These are phyloP conservation scores for Ceratobasidium sp. DNA, from an alignment of 1,284 basidiomycete genomes.

Conservation along the genomic window DNA sequence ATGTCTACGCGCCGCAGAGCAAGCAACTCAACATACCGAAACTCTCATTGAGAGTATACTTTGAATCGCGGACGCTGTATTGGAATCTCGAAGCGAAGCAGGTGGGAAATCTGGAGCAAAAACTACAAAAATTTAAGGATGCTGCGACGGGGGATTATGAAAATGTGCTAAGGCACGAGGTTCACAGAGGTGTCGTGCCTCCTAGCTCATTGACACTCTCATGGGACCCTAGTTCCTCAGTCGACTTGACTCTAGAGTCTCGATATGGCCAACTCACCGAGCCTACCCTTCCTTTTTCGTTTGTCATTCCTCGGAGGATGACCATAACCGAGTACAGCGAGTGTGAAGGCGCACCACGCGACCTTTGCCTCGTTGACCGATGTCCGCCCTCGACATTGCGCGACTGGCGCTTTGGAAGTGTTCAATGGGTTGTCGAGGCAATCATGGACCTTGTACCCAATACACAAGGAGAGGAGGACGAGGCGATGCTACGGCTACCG, in stretches of 20 bases:
- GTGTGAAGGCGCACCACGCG: slow-evolving; percentile 2
- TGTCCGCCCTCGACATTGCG: slow-evolving; percentile 15
- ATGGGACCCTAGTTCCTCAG: neutral
- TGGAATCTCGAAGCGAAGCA: neutral
- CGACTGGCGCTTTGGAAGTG: neutral
- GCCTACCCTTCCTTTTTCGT: slow-evolving; percentile 17
- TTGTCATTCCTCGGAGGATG: slow-evolving; percentile 19
- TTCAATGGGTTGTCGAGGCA: slow-evolving; percentile 31
- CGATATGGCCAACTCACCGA: neutral
- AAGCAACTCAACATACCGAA: neutral
- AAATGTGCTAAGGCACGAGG: slow-evolving; percentile 19
- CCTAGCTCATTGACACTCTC: neutral
- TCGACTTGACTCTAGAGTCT: neutral
- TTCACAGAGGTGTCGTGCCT: slow-evolving; percentile 19
- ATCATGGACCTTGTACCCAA: slow-evolving; percentile 1
- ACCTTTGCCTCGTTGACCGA: neutral
- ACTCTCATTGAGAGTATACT: slow-evolving; percentile 1
- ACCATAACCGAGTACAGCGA: slow-evolving; percentile 12
- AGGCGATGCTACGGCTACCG: slow-evolving; percentile 8
- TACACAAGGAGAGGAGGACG: neutral
- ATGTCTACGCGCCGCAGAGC: neutral
- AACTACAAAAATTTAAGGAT: neutral
- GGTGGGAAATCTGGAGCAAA: neutral
- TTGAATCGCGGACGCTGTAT: slow-evolving; percentile 2
- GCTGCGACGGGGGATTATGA: neutral